Conservation (phyloP, 2,329 filamentous ascomycete species). For the Penicillium sp. region DNA sequence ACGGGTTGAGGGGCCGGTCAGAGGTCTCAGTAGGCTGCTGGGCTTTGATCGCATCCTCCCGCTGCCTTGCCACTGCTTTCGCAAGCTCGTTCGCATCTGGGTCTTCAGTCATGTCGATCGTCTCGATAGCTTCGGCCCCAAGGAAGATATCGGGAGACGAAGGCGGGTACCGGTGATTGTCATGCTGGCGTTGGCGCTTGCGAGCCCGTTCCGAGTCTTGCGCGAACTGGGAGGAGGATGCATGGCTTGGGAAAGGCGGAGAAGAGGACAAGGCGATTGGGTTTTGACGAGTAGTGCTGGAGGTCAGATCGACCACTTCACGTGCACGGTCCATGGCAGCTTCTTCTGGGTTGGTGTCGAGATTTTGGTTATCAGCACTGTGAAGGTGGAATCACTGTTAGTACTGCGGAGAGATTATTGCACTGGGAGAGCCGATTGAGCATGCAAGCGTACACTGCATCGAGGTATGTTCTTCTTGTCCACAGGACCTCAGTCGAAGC, state of each 20-base stretch:
- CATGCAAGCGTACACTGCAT: background rate
- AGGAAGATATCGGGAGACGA: constrained; percentile 5
- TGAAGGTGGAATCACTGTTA: background rate
- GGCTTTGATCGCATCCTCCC: constrained; percentile 10
- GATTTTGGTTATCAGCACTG: background rate
- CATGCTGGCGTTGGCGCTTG: constrained; percentile 16
- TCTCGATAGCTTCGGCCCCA: constrained; percentile 40
- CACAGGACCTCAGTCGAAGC: background rate
- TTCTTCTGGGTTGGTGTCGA: background rate
- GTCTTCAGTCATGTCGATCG: constrained; percentile 53
- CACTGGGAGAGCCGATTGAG: background rate
- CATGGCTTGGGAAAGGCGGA: background rate
- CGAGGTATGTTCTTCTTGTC: background rate
- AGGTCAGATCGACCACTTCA: constrained; percentile 6
- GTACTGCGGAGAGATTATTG: background rate
- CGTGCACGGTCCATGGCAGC: background rate
- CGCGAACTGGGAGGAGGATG: background rate
- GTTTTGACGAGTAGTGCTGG: background rate
- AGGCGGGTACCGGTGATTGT: background rate
- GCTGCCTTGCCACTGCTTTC: constrained; percentile 51
- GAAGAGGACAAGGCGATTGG: background rate
- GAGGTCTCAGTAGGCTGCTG: background rate
- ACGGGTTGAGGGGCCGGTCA: constrained; percentile 27
- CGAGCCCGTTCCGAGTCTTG: constrained; percentile 1
- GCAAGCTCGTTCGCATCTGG: constrained; percentile 44